These are phyloP conservation scores for Schizochytrium sp. DNA, from an alignment of 108 stramenopile species.

Conservation along the genomic window DNA sequence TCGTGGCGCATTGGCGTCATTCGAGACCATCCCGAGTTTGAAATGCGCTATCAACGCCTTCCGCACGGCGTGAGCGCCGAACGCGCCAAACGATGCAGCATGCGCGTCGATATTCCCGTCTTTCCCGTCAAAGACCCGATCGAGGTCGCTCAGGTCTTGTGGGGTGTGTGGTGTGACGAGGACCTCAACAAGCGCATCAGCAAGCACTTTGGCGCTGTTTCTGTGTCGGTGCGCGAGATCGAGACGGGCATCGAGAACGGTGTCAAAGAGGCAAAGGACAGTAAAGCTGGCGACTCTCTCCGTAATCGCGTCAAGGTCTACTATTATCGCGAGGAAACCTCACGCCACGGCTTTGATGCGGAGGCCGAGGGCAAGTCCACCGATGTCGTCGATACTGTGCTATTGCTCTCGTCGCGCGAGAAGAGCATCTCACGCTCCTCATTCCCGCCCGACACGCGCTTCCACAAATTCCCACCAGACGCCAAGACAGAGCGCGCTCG, in stretches of 20 bases:
- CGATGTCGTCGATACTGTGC: constrained; percentile 16
- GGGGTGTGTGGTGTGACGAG: background rate
- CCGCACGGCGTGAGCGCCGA: background rate
- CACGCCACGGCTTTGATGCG: background rate
- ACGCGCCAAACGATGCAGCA: background rate
- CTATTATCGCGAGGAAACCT: constrained; percentile 6
- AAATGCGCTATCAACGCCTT: constrained; percentile 11
- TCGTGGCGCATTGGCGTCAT: background rate
- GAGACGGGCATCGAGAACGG: background rate
- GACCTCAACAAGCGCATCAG: constrained; percentile 20
- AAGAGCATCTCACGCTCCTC: background rate
- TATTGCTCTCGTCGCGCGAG: background rate
- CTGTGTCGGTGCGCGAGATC: background rate
- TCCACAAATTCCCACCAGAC: background rate
- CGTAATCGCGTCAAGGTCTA: background rate
- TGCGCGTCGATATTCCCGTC: background rate
- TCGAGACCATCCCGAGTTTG: background rate
- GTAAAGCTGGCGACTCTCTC: background rate
- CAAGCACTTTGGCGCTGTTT: constrained; percentile 11
- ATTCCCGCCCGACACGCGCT: background rate
- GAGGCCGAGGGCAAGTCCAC: background rate
- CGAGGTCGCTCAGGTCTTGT: background rate
- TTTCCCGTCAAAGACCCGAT: background rate
- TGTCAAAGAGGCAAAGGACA: background rate
- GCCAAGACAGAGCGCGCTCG: background rate